Evolutionary conservation across 2,329 filamentous ascomycete genomes (phyloP).

Genomic region (Zymoseptoria crescenta): DNA sequence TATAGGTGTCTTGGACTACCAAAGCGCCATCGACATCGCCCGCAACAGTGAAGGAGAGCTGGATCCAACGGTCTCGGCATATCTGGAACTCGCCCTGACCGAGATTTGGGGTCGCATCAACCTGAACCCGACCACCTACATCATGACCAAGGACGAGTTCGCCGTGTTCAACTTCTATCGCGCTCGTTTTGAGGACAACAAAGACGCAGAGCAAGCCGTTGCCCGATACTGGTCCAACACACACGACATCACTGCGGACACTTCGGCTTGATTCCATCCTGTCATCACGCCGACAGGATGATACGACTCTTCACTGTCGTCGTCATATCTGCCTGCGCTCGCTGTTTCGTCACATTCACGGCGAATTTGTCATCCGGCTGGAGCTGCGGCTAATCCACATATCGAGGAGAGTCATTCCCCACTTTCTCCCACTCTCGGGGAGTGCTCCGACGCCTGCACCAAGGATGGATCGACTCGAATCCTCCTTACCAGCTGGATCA

Average conservation of each 20-base stretch:
- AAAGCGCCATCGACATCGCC: slow-evolving; percentile 66
- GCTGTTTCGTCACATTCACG: background rate
- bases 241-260: slow-evolving; percentile 7
- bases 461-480: background rate
- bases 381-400: background rate
- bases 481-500: background rate
- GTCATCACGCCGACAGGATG: background rate
- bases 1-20: slow-evolving; percentile 43
- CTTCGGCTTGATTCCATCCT: background rate
- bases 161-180: slow-evolving; percentile 82
- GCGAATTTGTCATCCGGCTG: background rate
- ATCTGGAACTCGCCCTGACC: slow-evolving; percentile 57
- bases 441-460: background rate
- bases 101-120: slow-evolving; percentile 63
- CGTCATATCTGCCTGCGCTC: background rate
- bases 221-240: slow-evolving; percentile 50
- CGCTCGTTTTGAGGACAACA: slow-evolving; percentile 51
- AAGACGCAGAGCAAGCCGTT: slow-evolving; percentile 45
- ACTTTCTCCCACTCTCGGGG: background rate
- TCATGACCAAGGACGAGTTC: slow-evolving; percentile 71
- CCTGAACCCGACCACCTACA: slow-evolving; percentile 57
- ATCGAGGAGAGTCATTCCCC: background rate
- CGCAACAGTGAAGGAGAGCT: slow-evolving; percentile 63
- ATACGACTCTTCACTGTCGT: background rate
- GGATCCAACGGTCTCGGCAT: slow-evolving; percentile 54